These are phyloP conservation scores for Aspergillus chevalieri DNA, from an alignment of 2,329 filamentous ascomycete genomes.

Conservation along the genomic window DNA sequence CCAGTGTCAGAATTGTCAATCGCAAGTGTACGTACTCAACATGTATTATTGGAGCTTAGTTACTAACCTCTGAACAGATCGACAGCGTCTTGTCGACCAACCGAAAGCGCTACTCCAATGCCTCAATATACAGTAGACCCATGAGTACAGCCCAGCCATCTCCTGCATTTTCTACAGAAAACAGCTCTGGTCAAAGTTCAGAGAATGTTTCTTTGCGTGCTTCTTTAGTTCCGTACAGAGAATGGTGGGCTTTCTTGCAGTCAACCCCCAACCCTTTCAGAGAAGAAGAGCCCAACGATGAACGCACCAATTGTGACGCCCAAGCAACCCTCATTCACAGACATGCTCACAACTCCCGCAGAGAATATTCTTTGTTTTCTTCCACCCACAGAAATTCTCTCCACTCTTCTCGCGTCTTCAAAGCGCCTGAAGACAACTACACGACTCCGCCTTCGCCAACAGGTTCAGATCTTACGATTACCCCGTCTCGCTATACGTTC, in stretches of 20 bases:
- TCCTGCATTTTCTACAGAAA: background rate
- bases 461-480: slow-evolving; percentile 1
- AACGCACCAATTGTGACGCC: background rate
- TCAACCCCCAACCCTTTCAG: slow-evolving; percentile 5
- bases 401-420: background rate
- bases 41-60: background rate
- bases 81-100: background rate
- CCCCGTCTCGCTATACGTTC: background rate
- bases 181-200: background rate
- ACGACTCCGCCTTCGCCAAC: slow-evolving; percentile 1
- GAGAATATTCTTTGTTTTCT: background rate
- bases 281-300: background rate
- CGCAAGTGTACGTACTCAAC: slow-evolving; percentile 1
- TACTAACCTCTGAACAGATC: slow-evolving; percentile 1
- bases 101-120: background rate
- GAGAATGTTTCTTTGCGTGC: slow-evolving; percentile 3
- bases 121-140: background rate
- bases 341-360: background rate
- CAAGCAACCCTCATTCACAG: background rate
- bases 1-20: background rate
- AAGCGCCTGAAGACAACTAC: background rate
- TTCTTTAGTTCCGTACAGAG: slow-evolving; percentile 4
- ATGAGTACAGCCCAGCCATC: background rate
- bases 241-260: slow-evolving; percentile 4
- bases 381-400: slow-evolving; percentile 1